phyloP scores from a whole-genome alignment of 768 basidiomycete species.

The Epithele typhae region DNA sequence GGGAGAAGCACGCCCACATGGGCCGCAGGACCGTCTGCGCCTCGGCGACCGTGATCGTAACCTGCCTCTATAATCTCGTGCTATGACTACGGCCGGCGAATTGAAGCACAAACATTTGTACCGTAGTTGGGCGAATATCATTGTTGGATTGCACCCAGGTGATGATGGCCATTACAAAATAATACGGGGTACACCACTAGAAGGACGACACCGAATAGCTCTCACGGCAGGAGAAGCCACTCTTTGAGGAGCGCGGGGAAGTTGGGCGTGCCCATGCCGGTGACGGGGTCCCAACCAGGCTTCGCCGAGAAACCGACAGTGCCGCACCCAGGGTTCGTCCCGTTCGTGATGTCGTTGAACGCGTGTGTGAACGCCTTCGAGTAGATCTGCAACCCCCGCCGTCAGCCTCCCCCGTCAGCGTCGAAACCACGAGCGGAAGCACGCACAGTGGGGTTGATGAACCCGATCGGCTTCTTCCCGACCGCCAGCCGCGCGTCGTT shows the following conservation, averaged over 20 bases:
- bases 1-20: too few relatives aligned
- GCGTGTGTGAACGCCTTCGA: slow-evolving; percentile 8
- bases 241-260: slow-evolving; percentile 12
- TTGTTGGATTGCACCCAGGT: too few relatives aligned
- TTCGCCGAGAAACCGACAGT: slow-evolving; percentile 27
- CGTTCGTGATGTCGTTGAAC: slow-evolving; percentile 31
- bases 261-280: slow-evolving; percentile 29
- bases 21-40: too few relatives aligned
- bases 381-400: slow-evolving; percentile 10
- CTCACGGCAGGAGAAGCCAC: slow-evolving; percentile 8
- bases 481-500: slow-evolving; percentile 29
- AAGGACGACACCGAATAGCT: too few relatives aligned
- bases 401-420: too few relatives aligned
- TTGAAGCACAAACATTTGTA: too few relatives aligned
- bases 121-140: too few relatives aligned
- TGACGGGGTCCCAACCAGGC: background rate
- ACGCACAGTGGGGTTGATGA: slow-evolving; percentile 29
- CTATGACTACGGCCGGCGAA: too few relatives aligned
- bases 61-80: too few relatives aligned
- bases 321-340: slow-evolving; percentile 31
- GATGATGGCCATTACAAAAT: too few relatives aligned
- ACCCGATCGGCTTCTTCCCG: slow-evolving; percentile 27
- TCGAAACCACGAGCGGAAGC: background rate
- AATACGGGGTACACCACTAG: too few relatives aligned
- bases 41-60: too few relatives aligned